Evolutionary conservation across 768 basidiomycete genomes (phyloP), one percentile per base, ranked within the genome.

Genomic region (Tylopilus vinaceipallidus): DNA sequence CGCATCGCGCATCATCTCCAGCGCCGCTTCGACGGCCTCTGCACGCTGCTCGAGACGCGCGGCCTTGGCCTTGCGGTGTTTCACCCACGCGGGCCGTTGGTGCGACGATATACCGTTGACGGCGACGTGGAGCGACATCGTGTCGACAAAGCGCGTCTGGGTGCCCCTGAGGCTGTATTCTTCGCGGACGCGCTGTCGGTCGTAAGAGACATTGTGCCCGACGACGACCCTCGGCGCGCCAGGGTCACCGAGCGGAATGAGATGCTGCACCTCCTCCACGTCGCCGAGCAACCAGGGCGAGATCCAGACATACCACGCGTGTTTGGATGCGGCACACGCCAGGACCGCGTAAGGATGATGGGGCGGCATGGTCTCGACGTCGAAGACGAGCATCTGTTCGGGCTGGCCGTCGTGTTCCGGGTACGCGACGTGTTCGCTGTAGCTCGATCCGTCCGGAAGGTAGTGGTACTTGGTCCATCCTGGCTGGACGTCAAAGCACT

Each of bases 201-300:
- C 97, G 66, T 93, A 98, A 1, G 93, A 89, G 36, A 98, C 86
- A 61, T 97, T 97, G 68, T 99, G 97, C 3, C 97, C 95, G 26
- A 98, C 84, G 22, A 98, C 73, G 26, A 98, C 64, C 13, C 84
- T 79, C 1, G 85, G 74, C 0, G 65, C 55, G 11, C 64, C 52
- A 10, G 80, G 67, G 45, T 77, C 70, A 2, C 91, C 89, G 3
- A 95, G 52, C 0, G 92, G 84, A 43, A 95, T 82, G 45, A 95
- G 74, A 26, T 95, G 91, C 29, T 72, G 68, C 1, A 68, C 63
- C 37, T 81, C 72, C 17, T 81, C 72, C 42, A 84, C 74, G 56
- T 80, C 75, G 13, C 79, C 80, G 4, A 94, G 75, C 10, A 97
- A 69, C 93, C 93, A 95, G 0, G 97, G 97, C 0, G 91, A 94